These are phyloP conservation scores for Botrytis paeoniae DNA, from an alignment of 2,329 filamentous ascomycete species.

Conservation along the genomic window DNA sequence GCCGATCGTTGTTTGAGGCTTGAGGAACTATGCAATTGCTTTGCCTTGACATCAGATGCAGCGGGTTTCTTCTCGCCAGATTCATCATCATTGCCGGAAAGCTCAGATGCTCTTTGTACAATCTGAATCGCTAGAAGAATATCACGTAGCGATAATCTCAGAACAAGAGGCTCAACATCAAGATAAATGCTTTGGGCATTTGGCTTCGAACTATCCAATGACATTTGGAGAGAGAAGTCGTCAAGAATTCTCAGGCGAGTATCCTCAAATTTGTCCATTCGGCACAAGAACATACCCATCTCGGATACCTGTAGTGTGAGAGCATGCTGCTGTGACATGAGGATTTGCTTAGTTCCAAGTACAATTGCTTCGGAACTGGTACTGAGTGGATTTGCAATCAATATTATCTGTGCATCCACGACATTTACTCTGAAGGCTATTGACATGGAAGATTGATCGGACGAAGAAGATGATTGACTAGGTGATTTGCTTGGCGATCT, in stretches of 20 bases:
- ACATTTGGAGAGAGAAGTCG: slow-evolving; percentile 89
- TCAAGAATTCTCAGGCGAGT: slow-evolving; percentile 89
- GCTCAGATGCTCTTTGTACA: slow-evolving; percentile 81
- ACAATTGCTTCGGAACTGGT: slow-evolving; percentile 94
- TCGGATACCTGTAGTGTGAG: slow-evolving; percentile 90
- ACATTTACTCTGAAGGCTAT: slow-evolving; percentile 89
- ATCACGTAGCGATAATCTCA: slow-evolving; percentile 87
- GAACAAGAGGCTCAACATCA: slow-evolving; percentile 84
- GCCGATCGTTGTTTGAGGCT: slow-evolving; percentile 55
- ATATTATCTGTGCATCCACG: slow-evolving; percentile 92
- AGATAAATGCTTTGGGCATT: slow-evolving; percentile 77
- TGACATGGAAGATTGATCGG: slow-evolving; percentile 54
- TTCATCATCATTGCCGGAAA: slow-evolving; percentile 64
- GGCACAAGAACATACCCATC: slow-evolving; percentile 96
- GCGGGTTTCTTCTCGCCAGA: slow-evolving; percentile 41
- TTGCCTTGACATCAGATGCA: slow-evolving; percentile 53
- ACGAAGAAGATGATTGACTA: slow-evolving; percentile 34
- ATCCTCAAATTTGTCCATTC: slow-evolving; percentile 96
- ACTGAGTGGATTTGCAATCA: slow-evolving; percentile 91
- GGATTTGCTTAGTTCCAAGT: slow-evolving; percentile 85
- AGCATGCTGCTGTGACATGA: slow-evolving; percentile 90
- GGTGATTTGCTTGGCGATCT: slow-evolving; percentile 31
- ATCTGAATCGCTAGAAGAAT: slow-evolving; percentile 94
- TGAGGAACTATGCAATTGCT: slow-evolving; percentile 43
- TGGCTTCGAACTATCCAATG: slow-evolving; percentile 67